Evolutionary conservation across 2,329 filamentous ascomycete species (phyloP).

Genomic region (Rhynchosporium agropyri): DNA sequence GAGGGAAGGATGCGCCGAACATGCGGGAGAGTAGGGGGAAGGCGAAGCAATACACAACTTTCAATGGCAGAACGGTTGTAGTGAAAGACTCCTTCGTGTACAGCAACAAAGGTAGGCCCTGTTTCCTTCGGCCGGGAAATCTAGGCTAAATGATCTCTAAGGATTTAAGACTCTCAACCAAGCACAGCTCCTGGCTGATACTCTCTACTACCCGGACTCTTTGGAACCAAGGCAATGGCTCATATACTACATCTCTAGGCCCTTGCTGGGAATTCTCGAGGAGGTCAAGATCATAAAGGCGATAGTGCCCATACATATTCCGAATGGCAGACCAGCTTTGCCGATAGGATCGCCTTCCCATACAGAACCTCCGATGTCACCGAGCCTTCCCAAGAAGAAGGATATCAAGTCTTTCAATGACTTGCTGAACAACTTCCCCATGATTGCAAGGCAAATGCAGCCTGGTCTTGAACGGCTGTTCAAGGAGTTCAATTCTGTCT

Average conservation of each 20-base stretch:
- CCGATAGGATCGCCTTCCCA: slow-evolving; percentile 28
- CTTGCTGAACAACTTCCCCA: slow-evolving; percentile 85
- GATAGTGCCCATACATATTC: slow-evolving; percentile 52
- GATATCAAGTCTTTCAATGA: slow-evolving; percentile 91
- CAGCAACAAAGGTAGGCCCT: slow-evolving; percentile 82
- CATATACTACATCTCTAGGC: slow-evolving; percentile 91
- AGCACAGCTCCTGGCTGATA: slow-evolving; percentile 81
- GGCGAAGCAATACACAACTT: slow-evolving; percentile 89
- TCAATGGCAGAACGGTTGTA: slow-evolving; percentile 90
- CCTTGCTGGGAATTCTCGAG: slow-evolving; percentile 82
- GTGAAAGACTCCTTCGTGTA: slow-evolving; percentile 93
- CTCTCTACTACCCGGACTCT: slow-evolving; percentile 86
- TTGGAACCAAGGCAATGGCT: slow-evolving; percentile 92
- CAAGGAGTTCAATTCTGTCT: slow-evolving; percentile 81
- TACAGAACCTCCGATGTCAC: slow-evolving; percentile 27
- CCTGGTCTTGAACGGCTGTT: slow-evolving; percentile 87
- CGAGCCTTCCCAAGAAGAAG: slow-evolving; percentile 69
- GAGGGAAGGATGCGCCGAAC: slow-evolving; percentile 63
- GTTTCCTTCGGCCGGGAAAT: slow-evolving; percentile 9
- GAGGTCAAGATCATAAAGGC: slow-evolving; percentile 73
- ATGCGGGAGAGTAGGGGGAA: slow-evolving; percentile 88
- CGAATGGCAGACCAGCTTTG: slow-evolving; percentile 35
- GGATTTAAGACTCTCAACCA: slow-evolving; percentile 92
- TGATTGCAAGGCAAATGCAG: slow-evolving; percentile 97
- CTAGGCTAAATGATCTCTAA: slow-evolving; percentile 46